Evolutionary conservation across 2,329 filamentous ascomycete genomes (phyloP).

Genomic region (Fusarium buxicola): DNA sequence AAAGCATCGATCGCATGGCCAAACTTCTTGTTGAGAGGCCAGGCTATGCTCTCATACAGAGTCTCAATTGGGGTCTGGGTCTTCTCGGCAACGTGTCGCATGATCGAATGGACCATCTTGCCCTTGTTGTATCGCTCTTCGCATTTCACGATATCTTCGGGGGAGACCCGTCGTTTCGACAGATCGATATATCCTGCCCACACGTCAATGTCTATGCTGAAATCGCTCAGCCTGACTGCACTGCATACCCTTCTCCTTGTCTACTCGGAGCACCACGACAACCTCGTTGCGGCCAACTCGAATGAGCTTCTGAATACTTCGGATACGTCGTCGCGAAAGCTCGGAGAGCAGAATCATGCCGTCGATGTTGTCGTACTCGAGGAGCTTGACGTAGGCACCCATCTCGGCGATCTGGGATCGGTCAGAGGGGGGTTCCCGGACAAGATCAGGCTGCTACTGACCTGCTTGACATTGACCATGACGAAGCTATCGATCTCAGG

Average conservation of each 20-base stretch:
- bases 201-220: conserved; percentile 42
- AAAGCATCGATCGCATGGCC: conserved; percentile 97
- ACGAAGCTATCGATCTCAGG: conserved; percentile 98
- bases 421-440: conserved; percentile 35
- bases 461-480: conserved; percentile 99
- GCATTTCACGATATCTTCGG: conserved; percentile 97
- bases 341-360: conserved; percentile 99
- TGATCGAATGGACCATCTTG: conserved; percentile 99
- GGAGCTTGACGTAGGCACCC: conserved; percentile 99
- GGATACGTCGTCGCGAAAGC: conserved; percentile 96
- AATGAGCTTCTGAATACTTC: conserved; percentile 99
- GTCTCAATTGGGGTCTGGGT: conserved; percentile 93
- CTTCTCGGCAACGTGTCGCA: conserved; percentile 99
- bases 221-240: conserved; percentile 12
- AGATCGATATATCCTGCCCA: conserved; percentile 87
- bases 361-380: conserved; percentile 99
- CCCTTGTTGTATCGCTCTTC: conserved; percentile 99
- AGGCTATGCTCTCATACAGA: conserved; percentile 93
- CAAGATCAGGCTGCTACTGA: conserved; percentile 54
- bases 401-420: conserved; percentile 89
- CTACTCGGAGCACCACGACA: conserved; percentile 96
- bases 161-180: conserved; percentile 96
- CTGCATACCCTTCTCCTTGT: conserved; percentile 92
- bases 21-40: conserved; percentile 98
- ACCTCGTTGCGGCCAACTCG: conserved; percentile 98